Evolutionary conservation across 106 monocot species (phyloP), one percentile per base, ranked within the genome.

Genomic region (Dioscorea dumetorum): DNA sequence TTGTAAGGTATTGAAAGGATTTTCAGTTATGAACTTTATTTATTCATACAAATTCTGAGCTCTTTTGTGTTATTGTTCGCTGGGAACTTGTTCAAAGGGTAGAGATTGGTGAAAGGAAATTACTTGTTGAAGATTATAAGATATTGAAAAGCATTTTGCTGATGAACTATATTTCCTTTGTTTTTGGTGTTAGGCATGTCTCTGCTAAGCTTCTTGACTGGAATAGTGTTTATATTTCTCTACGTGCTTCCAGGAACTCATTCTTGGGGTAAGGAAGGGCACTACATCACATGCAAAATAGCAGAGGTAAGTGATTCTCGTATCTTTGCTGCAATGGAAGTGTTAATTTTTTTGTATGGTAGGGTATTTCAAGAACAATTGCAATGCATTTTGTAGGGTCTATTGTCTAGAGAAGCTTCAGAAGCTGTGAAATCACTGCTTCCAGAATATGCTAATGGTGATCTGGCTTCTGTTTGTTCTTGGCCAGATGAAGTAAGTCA

Each of bases 211-310:
- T 61, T 17, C 68, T 32, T 62, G 16, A 41, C 18, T 20, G n/a
- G 59, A 19, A 49, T 24, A 15, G 50, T 63, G 18, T 64, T 70
- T 20, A 64, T 72, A 67, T 31, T 75, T 57, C 61, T 71, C 2
- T 33, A 56, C 19, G 53, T 67, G 59, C 60, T 81, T 62, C 76
- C 76, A n/a, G 54, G 53, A 57, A 23, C 34, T 32, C 6, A 72
- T 2, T 67, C 68, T 62, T 81, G 81, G 81, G 76, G 81, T 20
- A 76, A 72, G 72, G 67, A 76, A 64, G 81, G 81, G 32, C 81
- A 81, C 58, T 72, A 72, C 24, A 50, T 68, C 4, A 76, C 62
- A 32, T 81, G 81, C 63, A 81, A 76, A 65, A 76, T 81, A 12
- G 76, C 81, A 14, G 72, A 81, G 81, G 81, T 72, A 62, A 51